Percentiles rank a stretch among this genome's conserved stretches.
Evolutionary conservation across 768 basidiomycete species (phyloP).

Genomic region (Pisolithus microcarpus): DNA sequence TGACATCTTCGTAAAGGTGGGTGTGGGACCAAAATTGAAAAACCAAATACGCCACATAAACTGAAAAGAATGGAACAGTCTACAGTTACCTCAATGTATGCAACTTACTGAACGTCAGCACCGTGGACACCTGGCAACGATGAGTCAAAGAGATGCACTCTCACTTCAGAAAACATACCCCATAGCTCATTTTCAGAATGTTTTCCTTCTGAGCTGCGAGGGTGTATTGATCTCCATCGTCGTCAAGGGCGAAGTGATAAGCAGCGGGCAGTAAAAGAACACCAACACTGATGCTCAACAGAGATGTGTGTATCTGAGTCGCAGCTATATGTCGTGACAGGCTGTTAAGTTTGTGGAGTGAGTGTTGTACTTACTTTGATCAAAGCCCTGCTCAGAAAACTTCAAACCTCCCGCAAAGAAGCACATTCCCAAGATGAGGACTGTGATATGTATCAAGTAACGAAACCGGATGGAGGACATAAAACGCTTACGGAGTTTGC

Average conservation of each 20-base stretch:
- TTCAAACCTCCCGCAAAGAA: conserved; percentile 79
- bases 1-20: conserved; percentile 42
- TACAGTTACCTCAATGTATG: not conserved
- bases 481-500: conserved; percentile 52
- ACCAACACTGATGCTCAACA: conserved; percentile 73
- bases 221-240: conserved; percentile 15
- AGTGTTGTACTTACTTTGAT: conserved; percentile 44
- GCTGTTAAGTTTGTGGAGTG: not conserved
- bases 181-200: conserved; percentile 46
- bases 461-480: not conserved
- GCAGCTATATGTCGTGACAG: conserved; percentile 32
- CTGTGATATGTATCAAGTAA: conserved; percentile 27
- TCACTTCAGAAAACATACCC: conserved; percentile 29
- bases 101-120: conserved; percentile 45
- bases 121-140: conserved; percentile 37
- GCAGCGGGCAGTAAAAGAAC: conserved; percentile 75
- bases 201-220: conserved; percentile 29
- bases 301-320: conserved; percentile 66
- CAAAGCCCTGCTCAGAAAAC: conserved; percentile 77
- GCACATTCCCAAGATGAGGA: conserved; percentile 84
- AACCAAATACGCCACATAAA: conserved; percentile 44
- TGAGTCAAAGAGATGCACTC: conserved; percentile 1
- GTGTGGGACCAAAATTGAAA: conserved; percentile 54
- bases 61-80: conserved; percentile 21
- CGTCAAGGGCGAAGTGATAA: conserved; percentile 53